Evolutionary conservation across 2,329 filamentous ascomycete species (phyloP).

Genomic region (Apiospora aurea): DNA sequence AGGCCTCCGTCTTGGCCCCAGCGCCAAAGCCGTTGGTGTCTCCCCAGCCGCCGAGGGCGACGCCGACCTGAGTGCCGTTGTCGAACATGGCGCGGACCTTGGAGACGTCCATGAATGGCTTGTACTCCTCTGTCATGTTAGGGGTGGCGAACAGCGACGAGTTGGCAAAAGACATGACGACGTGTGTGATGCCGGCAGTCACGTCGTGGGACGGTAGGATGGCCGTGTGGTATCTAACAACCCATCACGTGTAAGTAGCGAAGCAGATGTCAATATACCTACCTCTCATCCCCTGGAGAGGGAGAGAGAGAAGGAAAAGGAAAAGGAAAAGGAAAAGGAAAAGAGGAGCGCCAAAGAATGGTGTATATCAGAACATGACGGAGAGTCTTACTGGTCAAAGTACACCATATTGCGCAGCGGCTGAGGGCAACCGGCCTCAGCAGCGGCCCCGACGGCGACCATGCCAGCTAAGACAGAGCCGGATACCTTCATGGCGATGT

Average conservation of each 20-base stretch:
- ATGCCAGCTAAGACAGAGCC: background rate
- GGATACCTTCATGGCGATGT: conserved; percentile 12
- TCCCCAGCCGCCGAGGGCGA: conserved; percentile 80
- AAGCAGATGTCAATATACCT: background rate
- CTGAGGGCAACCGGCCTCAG: background rate
- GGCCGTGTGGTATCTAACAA: conserved; percentile 28
- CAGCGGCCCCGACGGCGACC: background rate
- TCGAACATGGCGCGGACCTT: conserved; percentile 55
- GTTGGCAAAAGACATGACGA: conserved; percentile 40
- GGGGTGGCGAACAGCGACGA: conserved; percentile 37
- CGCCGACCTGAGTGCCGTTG: conserved; percentile 65
- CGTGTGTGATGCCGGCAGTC: conserved; percentile 40
- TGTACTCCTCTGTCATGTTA: conserved; percentile 33
- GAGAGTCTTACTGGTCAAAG: conserved; percentile 29
- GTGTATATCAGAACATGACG: background rate
- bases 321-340: no score
- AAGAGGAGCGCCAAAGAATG: background rate
- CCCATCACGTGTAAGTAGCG: background rate
- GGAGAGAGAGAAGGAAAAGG: background rate
- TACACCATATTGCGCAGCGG: conserved; percentile 29
- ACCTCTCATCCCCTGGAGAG: background rate
- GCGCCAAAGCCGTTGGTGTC: conserved; percentile 68
- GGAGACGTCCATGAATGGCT: conserved; percentile 36
- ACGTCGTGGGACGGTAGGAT: conserved; percentile 26
- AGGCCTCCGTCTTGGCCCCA: conserved; percentile 59